A percentile compares a stretch with the other conserved stretches of the same genome.
Conservation (phyloP, 1,139 yeast genomes). For the Geotrichum candidum region DNA sequence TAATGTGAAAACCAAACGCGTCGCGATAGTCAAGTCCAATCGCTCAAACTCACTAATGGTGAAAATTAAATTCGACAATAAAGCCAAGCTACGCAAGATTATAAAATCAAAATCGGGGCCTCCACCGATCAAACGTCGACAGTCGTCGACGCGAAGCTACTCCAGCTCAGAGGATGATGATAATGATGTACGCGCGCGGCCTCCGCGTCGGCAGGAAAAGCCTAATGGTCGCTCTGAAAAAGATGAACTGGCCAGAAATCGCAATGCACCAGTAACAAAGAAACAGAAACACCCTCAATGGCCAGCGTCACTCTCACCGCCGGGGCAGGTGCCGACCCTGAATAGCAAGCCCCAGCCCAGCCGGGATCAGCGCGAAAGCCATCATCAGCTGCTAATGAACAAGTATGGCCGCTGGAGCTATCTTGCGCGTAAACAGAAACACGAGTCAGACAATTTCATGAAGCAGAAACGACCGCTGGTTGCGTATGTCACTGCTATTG, state of each 20-base stretch:
- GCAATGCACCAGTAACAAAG: not conserved
- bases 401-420: slow-evolving; percentile 31
- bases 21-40: not conserved
- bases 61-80: slow-evolving; percentile 3
- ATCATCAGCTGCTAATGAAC: slow-evolving; percentile 24
- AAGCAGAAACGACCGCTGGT: slow-evolving; percentile 22
- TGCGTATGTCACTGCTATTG: slow-evolving; percentile 34
- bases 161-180: slow-evolving; percentile 9
- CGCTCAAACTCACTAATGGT: slow-evolving; percentile 6
- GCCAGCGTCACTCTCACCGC: slow-evolving; percentile 7
- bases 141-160: slow-evolving; percentile 1
- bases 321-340: not conserved
- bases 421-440: slow-evolving; percentile 33
- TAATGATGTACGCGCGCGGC: not conserved
- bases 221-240: not conserved
- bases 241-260: not conserved
- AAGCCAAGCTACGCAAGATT: slow-evolving; percentile 1
- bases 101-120: not conserved
- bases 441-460: slow-evolving; percentile 33
- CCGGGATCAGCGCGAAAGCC: slow-evolving; percentile 26
- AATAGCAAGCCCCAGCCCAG: slow-evolving; percentile 10
- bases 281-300: not conserved
- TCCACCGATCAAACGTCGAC: not conserved
- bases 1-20: not conserved
- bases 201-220: not conserved